Percentiles rank a stretch among this genome's conserved stretches.
Evolutionary conservation across 352 stramenopile species (phyloP).

Genomic region (Phytophthora hibernalis): DNA sequence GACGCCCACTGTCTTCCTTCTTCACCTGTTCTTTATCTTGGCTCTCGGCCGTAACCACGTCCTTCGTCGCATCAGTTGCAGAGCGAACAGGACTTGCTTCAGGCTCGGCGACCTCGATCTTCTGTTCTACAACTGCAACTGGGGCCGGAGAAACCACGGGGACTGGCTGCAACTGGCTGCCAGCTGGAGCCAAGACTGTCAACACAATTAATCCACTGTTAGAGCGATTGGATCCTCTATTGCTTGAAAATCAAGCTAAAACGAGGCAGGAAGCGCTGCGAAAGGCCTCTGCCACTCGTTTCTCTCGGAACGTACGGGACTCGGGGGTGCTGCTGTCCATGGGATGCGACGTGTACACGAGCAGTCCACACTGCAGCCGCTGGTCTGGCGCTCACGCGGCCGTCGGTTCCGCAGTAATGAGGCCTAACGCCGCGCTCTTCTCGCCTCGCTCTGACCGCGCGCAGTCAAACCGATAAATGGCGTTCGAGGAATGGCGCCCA

Average conservation of each 20-base stretch:
- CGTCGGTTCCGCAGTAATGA: neutral
- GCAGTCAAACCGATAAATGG: constrained; percentile 39
- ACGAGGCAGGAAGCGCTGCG: neutral
- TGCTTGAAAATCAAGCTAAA: neutral
- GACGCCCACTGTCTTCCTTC: constrained; percentile 28
- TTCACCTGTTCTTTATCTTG: constrained; percentile 6
- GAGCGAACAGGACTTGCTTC: constrained; percentile 18
- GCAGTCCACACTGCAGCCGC: neutral
- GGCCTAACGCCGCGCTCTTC: constrained; percentile 8
- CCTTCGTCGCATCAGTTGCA: neutral
- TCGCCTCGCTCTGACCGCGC: constrained; percentile 7
- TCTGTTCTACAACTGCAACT: neutral
- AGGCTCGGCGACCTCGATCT: constrained; percentile 4
- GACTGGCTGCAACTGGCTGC: constrained; percentile 3
- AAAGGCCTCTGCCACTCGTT: constrained; percentile 12
- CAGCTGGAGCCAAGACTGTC: neutral
- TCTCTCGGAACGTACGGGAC: constrained; percentile 14
- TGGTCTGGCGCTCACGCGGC: neutral
- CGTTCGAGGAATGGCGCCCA: constrained; percentile 13
- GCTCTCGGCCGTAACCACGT: constrained; percentile 11
- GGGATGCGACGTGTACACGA: neutral
- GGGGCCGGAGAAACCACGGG: neutral
- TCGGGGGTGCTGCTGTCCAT: constrained; percentile 25
- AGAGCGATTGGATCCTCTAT: neutral
- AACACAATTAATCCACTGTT: constrained; percentile 7